Conservation (phyloP, 495 filamentous ascomycete genomes). For the Oleoguttula mirabilis region DNA sequence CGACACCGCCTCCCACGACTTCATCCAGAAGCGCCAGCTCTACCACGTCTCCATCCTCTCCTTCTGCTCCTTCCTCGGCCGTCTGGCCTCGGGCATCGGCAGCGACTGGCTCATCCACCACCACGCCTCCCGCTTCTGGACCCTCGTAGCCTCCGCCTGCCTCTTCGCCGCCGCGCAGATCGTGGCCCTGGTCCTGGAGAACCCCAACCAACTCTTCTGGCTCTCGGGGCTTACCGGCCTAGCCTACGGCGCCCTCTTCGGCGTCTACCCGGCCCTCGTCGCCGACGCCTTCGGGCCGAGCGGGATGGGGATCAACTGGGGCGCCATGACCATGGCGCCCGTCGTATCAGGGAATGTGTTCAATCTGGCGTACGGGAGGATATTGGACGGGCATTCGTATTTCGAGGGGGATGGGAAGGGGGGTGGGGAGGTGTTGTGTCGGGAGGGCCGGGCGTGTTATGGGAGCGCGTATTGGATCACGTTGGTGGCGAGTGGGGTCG, state of each 20-base stretch:
- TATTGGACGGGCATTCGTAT: conserved; percentile 70
- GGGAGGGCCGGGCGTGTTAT: conserved; percentile 73
- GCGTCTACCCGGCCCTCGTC: conserved; percentile 83
- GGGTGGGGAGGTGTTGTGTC: conserved; percentile 61
- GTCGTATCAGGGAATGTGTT: conserved; percentile 81
- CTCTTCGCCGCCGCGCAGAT: conserved; percentile 77
- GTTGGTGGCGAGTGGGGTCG: conserved; percentile 59
- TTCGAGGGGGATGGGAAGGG: conserved; percentile 51
- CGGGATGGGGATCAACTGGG: conserved; percentile 65
- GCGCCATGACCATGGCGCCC: conserved; percentile 79
- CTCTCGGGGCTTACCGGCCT: conserved; percentile 78
- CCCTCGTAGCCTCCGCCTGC: conserved; percentile 59
- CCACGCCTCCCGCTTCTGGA: conserved; percentile 76
- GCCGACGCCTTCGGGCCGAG: conserved; percentile 83
- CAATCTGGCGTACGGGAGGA: conserved; percentile 71
- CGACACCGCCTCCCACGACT: conserved; percentile 53
- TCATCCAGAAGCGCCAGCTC: conserved; percentile 72
- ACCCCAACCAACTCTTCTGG: conserved; percentile 63
- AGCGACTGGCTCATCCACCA: conserved; percentile 79
- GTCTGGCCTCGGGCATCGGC: conserved; percentile 71
- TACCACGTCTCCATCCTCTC: conserved; percentile 91
- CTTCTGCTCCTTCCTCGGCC: conserved; percentile 67
- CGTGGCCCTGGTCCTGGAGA: conserved; percentile 61
- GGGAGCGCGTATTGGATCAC: conserved; percentile 70
- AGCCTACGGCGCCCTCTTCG: conserved; percentile 89